Conservation (phyloP, 495 filamentous ascomycete species). For the Trichoderma erinaceum region DNA sequence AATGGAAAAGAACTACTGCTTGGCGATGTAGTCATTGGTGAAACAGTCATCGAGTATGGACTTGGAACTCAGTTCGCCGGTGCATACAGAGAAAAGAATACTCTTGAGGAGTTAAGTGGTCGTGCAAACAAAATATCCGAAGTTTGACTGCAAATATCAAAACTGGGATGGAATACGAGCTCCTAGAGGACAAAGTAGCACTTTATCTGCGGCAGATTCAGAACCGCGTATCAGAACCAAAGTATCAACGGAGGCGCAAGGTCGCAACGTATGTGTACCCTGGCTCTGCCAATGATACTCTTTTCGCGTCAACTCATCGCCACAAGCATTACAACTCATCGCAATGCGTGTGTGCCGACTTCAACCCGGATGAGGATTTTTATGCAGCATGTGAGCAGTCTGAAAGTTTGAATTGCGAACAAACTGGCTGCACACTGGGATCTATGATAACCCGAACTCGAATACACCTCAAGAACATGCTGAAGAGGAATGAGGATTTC, state of each 20-base stretch:
- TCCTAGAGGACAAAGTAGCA: neutral
- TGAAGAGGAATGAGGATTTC: neutral
- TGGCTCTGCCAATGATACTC: neutral
- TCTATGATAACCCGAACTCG: neutral
- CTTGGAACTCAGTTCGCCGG: neutral
- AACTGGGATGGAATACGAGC: neutral
- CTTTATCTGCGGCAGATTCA: conserved; percentile 15
- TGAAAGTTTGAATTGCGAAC: neutral
- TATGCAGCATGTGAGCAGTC: conserved; percentile 1
- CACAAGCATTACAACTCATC: neutral
- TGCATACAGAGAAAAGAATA: neutral
- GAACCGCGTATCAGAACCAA: neutral
- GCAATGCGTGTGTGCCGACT: neutral
- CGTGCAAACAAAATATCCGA: conserved; percentile 7
- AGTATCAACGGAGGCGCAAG: neutral
- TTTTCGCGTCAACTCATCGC: neutral
- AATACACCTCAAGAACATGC: neutral
- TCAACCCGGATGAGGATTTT: neutral
- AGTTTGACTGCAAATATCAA: neutral
- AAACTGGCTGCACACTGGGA: neutral
- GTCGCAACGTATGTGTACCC: neutral
- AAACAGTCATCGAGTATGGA: conserved; percentile 30
- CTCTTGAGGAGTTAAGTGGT: neutral
- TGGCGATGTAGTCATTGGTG: conserved; percentile 43
- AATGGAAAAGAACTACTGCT: conserved; percentile 28